Base-by-base conservation (phyloP, 139 green algal genomes). In the Nannochloris sp. region DNA sequence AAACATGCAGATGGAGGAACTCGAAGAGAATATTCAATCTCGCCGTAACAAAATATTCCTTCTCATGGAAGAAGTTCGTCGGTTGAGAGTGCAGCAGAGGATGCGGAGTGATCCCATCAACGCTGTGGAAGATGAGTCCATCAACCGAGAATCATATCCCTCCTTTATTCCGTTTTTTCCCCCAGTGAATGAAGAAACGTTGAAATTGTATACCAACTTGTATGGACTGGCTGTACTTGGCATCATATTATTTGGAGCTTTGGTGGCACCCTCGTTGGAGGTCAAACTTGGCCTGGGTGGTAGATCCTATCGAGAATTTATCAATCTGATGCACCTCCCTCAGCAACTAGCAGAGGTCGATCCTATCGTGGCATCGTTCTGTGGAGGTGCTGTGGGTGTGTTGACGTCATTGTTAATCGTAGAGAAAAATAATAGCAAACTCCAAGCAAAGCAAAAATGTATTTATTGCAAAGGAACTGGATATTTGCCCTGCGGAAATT, bases 361-460 rank as follows among this genome's bases (percentile, higher is more conserved):
- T 71, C 93, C 93, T 48, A 97, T 99, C 40, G 93, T 99, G 34
- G 93, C 93, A 0, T 96, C 88, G 37, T 99, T 99, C 79, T 95
- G 86, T 67, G 93, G 93, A 14, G 93, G 93, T 12, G 86, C 86
- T 11, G 90, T 99, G 56, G 93, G 93, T 11, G 93, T 94, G 56
- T 74, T 99, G 50, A 90, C 83, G 10, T 77, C 88, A 14, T 82
- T 98, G 57, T 76, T 99, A 65, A 78, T 98, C n/a, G 86, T 99
- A 58, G 93, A 98, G 75, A 61, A 84, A 8, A 95, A 96, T 74
- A 97, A 97, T 77, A 80, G 94, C 19, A 88, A 90, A 69, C 72
- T 83, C 59, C 85, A 96, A 69, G 74, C 71, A 24, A 78, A 82
- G 64, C 71, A 79, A 63, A 71, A 72, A 2, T 94, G 86, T 71